Evolutionary conservation across 148 eudicot genomes (phyloP), one percentile per base, ranked within the genome.

Genomic region (Hydrangea macrophylla): DNA sequence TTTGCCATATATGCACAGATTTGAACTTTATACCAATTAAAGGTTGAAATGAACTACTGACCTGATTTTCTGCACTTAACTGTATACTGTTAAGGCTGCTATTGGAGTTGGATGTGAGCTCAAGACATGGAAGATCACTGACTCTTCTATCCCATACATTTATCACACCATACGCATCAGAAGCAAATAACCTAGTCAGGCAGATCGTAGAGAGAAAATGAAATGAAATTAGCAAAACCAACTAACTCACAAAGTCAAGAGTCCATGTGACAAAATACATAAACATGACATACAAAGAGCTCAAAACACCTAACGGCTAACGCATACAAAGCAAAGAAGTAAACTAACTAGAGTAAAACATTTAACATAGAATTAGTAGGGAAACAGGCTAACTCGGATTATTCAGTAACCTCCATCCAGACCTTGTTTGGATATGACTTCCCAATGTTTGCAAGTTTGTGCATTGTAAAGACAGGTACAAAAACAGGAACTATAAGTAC

Each of bases 61-160:
- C 96, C 96, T 92, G 92, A 69, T 84, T 78, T 68, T 87, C 98
- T 31, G 42, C 81, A 73, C 74, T 56, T 70, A 94, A 50, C 68
- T 82, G 84, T 57, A 94, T 80, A 73, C 98, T 88, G 65, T 87
- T 88, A 10, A 94, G 79, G 42, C 81, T 65, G 73, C 81, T 77
- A 32, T 31, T 74, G 44, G 88, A 86, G 73, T 76, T 87, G 28
- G 88, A 82, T 20, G 82, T 78, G 68, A 94, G 85, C 83, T 81
- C 91, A 68, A 84, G 79, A 65, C 80, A 82, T 27, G 98, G 97
- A 64, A 86, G 78, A 55, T 76, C 55, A 75, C 90, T 67, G 59
- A 33, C 65, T 83, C 96, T 86, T 81, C 97, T 90, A 70, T 94
- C 98, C 98, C 98, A 94, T 36, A 87, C 67, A 65, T 85, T 84